These are phyloP conservation scores for Aspergillus sp. DNA, from an alignment of 2,329 filamentous ascomycete species.

Conservation along the genomic window DNA sequence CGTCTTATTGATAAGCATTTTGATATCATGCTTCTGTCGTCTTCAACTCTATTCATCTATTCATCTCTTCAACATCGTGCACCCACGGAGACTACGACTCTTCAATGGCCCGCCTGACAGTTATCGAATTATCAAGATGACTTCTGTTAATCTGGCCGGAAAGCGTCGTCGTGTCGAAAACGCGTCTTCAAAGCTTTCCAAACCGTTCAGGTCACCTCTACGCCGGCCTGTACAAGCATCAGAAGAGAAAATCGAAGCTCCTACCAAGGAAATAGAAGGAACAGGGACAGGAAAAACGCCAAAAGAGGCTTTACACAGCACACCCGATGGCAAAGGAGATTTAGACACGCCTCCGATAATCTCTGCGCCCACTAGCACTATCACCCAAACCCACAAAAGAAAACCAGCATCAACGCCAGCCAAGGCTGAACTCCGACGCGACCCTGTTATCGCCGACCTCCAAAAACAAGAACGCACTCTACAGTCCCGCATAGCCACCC, in stretches of 20 bases:
- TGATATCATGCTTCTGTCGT: conserved; percentile 7
- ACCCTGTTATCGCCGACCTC: conserved; percentile 22
- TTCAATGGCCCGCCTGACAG: neutral
- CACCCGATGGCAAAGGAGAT: neutral
- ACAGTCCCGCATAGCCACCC: conserved; percentile 21
- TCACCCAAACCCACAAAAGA: conserved; percentile 3
- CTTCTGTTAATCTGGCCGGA: conserved; percentile 26
- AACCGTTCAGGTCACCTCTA: conserved; percentile 65
- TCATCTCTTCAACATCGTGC: neutral
- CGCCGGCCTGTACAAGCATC: conserved; percentile 33
- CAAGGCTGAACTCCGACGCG: conserved; percentile 8
- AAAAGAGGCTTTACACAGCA: neutral
- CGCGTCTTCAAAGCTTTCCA: conserved; percentile 52
- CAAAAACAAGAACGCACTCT: conserved; percentile 31
- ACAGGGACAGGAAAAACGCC: neutral
- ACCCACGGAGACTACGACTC: too few species aligned
- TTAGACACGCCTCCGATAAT: neutral
- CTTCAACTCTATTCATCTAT: neutral
- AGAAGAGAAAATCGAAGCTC: neutral
- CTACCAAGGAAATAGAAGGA: neutral
- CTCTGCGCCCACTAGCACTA: neutral
- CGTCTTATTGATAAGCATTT: conserved; percentile 3
- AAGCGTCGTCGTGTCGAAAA: conserved; percentile 59
- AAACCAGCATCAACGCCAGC: conserved; percentile 7
- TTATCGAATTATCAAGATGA: conserved; percentile 7